phyloP scores from a whole-genome alignment of 2,329 filamentous ascomycete species.

The Alternaria brassicae region DNA sequence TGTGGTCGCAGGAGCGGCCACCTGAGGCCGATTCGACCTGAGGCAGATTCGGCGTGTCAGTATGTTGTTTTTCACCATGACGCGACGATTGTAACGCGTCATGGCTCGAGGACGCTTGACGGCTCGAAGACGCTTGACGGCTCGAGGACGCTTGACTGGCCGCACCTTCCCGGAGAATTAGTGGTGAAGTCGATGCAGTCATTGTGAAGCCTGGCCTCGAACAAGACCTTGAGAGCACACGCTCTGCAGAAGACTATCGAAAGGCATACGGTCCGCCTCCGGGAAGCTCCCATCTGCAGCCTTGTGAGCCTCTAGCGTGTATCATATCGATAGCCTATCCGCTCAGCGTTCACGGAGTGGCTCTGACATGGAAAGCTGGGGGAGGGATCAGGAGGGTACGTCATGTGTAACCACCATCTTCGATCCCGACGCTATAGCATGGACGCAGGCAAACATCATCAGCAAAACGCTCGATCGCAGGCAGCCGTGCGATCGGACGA shows the following conservation, averaged over 20 bases:
- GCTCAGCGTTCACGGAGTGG: background rate
- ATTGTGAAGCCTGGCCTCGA: background rate
- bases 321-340: conserved; percentile 3
- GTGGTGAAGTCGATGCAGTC: background rate
- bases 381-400: conserved; percentile 4
- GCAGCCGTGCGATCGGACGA: conserved; percentile 8
- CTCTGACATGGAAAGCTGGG: background rate
- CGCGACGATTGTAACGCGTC: background rate
- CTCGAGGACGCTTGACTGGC: background rate
- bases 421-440: conserved; percentile 1
- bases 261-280: conserved; percentile 3
- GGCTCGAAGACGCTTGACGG: background rate
- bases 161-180: background rate
- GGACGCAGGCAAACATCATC: conserved; percentile 3
- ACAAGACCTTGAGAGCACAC: background rate
- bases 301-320: background rate
- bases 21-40: background rate
- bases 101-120: background rate
- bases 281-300: background rate
- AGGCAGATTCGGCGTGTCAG: background rate
- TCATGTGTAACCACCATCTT: conserved; percentile 1
- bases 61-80: conserved; percentile 3
- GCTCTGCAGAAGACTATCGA: background rate
- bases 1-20: conserved; percentile 14
- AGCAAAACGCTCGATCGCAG: conserved; percentile 3